Evolutionary conservation across 169 alveolate genomes (phyloP).

Genomic region (Eimeria tenella): DNA sequence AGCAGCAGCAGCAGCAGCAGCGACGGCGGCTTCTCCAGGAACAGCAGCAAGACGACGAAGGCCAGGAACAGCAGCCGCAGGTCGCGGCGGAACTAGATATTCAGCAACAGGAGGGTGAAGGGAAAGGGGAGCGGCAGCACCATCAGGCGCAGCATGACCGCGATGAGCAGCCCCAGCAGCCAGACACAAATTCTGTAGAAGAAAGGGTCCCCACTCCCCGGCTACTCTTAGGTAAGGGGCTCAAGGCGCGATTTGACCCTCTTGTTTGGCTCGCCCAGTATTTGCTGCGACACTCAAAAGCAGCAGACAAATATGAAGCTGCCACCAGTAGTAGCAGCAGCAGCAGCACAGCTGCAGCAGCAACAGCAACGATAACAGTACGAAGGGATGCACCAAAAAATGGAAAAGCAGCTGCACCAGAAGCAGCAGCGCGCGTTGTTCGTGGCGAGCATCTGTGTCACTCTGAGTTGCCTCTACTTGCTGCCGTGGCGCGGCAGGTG

Average conservation of each 20-base stretch:
- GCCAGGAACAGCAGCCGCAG: no score
- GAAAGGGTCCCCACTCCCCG: neutral
- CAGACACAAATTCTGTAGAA: neutral
- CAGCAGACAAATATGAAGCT: slow-evolving; percentile 4
- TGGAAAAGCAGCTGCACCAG: neutral
- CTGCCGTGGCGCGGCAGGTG: neutral
- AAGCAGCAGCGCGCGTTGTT: neutral
- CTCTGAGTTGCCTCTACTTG: neutral
- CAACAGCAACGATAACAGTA: neutral
- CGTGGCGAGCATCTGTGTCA: slow-evolving; percentile 33
- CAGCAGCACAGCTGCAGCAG: neutral
- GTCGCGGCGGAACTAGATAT: no score
- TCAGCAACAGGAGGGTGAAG: neutral
- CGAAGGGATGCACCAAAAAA: no score
- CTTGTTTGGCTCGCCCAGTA: slow-evolving; percentile 61
- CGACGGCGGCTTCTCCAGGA: neutral
- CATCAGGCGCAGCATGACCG: neutral
- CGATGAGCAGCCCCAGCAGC: neutral
- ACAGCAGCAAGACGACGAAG: neutral
- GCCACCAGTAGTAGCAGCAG: neutral
- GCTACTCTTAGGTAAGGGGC: slow-evolving; percentile 22
- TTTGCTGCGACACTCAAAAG: slow-evolving; percentile 41
- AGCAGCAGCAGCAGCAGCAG: neutral
- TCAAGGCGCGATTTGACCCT: slow-evolving; percentile 38
- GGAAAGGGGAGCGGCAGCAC: neutral